Percentiles rank a stretch among this genome's conserved stretches.
Conservation (phyloP, 345 rosid species). For the Salix suchowensis region DNA sequence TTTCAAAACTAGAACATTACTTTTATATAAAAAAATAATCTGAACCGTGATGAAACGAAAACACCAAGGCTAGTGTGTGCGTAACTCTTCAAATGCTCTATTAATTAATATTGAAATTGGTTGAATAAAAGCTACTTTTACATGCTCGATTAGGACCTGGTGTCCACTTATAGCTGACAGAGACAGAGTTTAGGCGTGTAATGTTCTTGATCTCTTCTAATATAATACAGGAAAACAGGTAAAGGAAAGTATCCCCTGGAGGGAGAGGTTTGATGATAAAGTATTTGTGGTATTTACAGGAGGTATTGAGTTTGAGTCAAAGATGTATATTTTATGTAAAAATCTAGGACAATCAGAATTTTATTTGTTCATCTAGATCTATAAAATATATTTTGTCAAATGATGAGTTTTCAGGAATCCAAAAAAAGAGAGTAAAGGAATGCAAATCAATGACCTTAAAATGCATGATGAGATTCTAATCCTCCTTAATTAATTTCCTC, state of each 20-base stretch:
- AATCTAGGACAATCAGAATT: too few relatives aligned
- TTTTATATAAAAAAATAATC: too few relatives aligned
- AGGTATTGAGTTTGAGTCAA: accelerated
- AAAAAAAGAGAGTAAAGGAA: background rate
- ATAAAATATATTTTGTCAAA: too few relatives aligned
- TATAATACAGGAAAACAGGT: background rate
- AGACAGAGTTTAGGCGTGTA: background rate
- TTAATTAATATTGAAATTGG: background rate
- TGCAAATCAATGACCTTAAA: background rate
- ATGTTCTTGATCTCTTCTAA: background rate
- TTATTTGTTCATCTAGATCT: too few relatives aligned
- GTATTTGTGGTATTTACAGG: accelerated
- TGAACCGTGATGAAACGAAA: too few relatives aligned
- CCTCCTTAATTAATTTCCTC: background rate
- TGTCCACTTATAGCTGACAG: background rate
- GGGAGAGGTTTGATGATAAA: too few relatives aligned
- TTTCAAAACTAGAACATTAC: too few relatives aligned
- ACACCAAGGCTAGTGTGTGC: background rate
- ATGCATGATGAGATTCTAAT: background rate
- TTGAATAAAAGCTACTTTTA: background rate
- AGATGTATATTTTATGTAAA: accelerated
- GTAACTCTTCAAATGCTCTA: background rate
- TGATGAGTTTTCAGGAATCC: accelerated
- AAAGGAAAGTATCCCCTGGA: background rate
- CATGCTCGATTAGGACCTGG: background rate